A percentile compares a stretch with the other conserved stretches of the same genome.
Conservation (phyloP, 306 rosid genomes). For the Pterocarpus macrocarpus region DNA sequence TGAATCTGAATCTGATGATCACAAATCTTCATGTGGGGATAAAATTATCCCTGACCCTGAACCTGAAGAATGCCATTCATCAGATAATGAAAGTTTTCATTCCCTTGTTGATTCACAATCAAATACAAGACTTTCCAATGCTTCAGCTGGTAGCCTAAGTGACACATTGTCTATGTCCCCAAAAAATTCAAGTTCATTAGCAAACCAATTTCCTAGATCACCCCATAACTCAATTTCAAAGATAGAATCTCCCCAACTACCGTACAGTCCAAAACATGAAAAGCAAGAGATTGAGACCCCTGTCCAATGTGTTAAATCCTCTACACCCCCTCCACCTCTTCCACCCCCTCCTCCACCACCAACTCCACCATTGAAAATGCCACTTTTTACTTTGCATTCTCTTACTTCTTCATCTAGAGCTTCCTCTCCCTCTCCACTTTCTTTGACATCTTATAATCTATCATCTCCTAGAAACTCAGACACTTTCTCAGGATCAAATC, state of each 20-base stretch:
- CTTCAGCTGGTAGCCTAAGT: slow-evolving; percentile 61
- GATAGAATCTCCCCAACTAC: slow-evolving; percentile 46
- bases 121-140: slow-evolving; percentile 76
- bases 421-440: slow-evolving; percentile 63
- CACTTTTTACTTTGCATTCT: slow-evolving; percentile 55
- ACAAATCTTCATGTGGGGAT: slow-evolving; percentile 50
- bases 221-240: slow-evolving; percentile 45
- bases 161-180: slow-evolving; percentile 58
- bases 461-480: slow-evolving; percentile 66
- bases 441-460: slow-evolving; percentile 59
- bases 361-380: slow-evolving; percentile 50
- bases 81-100: slow-evolving; percentile 88
- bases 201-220: slow-evolving; percentile 39
- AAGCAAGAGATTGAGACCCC: slow-evolving; percentile 37
- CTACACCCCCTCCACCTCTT: slow-evolving; percentile 48
- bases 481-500: slow-evolving; percentile 57
- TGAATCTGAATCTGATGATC: slow-evolving; percentile 64
- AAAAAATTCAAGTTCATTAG: slow-evolving; percentile 43
- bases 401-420: slow-evolving; percentile 55
- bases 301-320: slow-evolving; percentile 44
- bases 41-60: slow-evolving; percentile 22
- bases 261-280: slow-evolving; percentile 44
- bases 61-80: slow-evolving; percentile 55
- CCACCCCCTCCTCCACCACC: slow-evolving; percentile 66
- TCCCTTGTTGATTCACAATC: slow-evolving; percentile 80